Base-by-base conservation (phyloP, 305 asterid species). In the Fraxinus sp. region DNA sequence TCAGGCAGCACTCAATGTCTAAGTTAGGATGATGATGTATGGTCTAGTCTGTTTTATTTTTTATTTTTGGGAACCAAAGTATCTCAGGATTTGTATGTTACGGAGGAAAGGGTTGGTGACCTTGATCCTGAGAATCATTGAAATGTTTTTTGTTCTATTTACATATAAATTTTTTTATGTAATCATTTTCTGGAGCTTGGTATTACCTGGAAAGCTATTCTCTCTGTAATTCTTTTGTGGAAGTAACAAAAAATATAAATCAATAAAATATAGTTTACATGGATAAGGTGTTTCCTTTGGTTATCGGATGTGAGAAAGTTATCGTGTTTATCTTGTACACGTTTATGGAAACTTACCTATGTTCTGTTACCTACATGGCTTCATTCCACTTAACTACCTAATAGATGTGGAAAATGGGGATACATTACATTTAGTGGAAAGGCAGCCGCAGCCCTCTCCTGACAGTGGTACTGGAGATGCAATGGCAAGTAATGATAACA, bases 351-450 rank as follows among this genome's bases (percentile, higher is more conserved):
- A 62, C 28, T 36, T 36, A 52, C 22, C 10, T 41, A 46, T 28
- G 32, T 76, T 37, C 36, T 62, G 55, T 26, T 49, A 26, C 77
- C 76, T 85, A 37, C 80, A 74, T 79, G 68, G 59, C 75, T 72
- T 72, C 44, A 7, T 66, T 74, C 79, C 66, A 78, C 97, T 89
- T 95, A 82, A 94, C 91, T 59, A 59, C 74, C 30, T 77, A 62
- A 78, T 76, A 95, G 98, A 93, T 78, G 90, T 95, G 82, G 98
- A 95, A 86, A 91, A 87, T 86, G 98, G 93, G 75, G 93, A 91
- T 88, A 95, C 98, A 13, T 85, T 95, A 74, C 99, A 95, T 85
- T 88, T 95, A 82, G 98, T 95, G 49, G 95, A 86, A 85, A 90
- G 97, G 86, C 99, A 91, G 83, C 88, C 83, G 39, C 97, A 91